Base-by-base conservation (phyloP, 1,284 basidiomycete genomes). In the Ceratobasidium sp. region DNA sequence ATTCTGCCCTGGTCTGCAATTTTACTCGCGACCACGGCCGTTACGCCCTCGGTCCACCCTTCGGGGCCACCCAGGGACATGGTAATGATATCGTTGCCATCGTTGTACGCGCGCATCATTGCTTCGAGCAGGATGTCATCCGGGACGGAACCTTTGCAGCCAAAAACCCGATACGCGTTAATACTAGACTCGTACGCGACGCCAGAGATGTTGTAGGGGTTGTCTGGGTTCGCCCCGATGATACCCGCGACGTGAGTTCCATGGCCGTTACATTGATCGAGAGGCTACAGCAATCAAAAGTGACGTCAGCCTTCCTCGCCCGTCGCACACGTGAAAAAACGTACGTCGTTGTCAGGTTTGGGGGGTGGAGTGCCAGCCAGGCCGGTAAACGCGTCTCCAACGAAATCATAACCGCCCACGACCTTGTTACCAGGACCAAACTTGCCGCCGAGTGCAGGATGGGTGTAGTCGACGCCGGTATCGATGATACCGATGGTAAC, bases 401-500 rank as follows among this genome's bases (percentile, higher is more conserved):
- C 86, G 37, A 88, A 84, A 76, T 87, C 88, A 68, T 79, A 79
- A 0, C 81, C 82, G 48, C 78, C 78, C 1, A 75, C 76, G 72
- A 82, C 78, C 76, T 84, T 84, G 79, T 81, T 84, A 14, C 82
- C 82, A 0, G 78, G 34, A 6, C 84, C 84, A 71, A 84, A 84
- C 76, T 83, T 83, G n/a, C 84, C 83, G 43, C 82, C 86, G 56
- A 87, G 82, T 5, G 82, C 81, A 9, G 83, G 82, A 58, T 83
- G 82, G 8, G 81, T 82, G 79, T 85, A 85, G 77, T 85, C 84
- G 63, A 85, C 81, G 22, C 83, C 83, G 14, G 83, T 80, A 76
- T 84, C 81, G 56, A 85, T 81, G 71, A 86, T 80, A 24, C 81
- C 85, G 11, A 86, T 82, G 53, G 83, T 82, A 77, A 85, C 80